Evolutionary conservation across 805 yeast genomes (phyloP).

Genomic region (Peterozyma xylosa): DNA sequence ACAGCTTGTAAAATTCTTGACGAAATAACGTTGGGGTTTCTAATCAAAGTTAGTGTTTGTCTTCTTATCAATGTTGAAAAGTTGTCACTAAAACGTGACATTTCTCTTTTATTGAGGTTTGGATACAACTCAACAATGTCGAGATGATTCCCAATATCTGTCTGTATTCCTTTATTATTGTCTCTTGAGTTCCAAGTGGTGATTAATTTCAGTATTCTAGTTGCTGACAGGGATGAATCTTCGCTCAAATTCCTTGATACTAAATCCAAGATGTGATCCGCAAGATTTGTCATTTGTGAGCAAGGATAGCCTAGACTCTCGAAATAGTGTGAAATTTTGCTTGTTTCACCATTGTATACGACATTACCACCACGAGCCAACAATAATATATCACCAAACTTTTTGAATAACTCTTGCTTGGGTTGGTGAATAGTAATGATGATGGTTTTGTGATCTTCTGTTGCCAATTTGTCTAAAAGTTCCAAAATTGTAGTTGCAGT

Average conservation of each 20-base stretch:
- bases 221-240: not conserved
- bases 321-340: slow-evolving; percentile 39
- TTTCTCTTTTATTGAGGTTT: not conserved
- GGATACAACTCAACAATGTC: not conserved
- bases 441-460: slow-evolving; percentile 52
- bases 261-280: slow-evolving; percentile 68
- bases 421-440: slow-evolving; percentile 81
- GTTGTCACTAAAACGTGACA: slow-evolving; percentile 1
- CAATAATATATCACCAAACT: slow-evolving; percentile 65
- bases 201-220: not conserved
- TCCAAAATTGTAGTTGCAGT: slow-evolving; percentile 64
- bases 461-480: slow-evolving; percentile 49
- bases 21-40: slow-evolving; percentile 51
- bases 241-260: slow-evolving; percentile 39
- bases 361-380: slow-evolving; percentile 69
- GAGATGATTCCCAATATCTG: not conserved
- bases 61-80: slow-evolving; percentile 22
- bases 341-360: slow-evolving; percentile 55
- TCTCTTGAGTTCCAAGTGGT: not conserved
- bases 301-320: slow-evolving; percentile 40
- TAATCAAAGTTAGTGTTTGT: slow-evolving; percentile 31
- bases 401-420: slow-evolving; percentile 51
- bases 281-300: slow-evolving; percentile 59
- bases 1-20: slow-evolving; percentile 61
- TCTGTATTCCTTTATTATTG: not conserved